Evolutionary conservation across 2,329 filamentous ascomycete species (phyloP).

Genomic region (Grosmannia clavigera): DNA sequence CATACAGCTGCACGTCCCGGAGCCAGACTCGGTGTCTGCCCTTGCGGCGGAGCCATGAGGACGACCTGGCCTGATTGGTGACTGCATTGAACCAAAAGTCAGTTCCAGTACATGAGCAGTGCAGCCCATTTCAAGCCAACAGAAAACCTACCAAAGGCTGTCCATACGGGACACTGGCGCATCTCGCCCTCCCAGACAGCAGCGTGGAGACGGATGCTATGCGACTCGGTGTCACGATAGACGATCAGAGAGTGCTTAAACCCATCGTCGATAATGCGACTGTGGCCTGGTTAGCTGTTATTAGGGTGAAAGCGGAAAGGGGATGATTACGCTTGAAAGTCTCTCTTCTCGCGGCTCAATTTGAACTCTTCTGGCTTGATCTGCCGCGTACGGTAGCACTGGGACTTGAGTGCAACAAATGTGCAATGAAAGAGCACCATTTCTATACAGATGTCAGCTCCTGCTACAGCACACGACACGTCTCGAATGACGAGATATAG

Average conservation of each 20-base stretch:
- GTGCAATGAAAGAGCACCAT: constrained; percentile 47
- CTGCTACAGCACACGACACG: too few relatives aligned
- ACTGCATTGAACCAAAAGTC: constrained; percentile 24
- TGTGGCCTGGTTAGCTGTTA: constrained; percentile 16
- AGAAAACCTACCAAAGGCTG: constrained; percentile 40
- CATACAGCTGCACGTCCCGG: constrained; percentile 42
- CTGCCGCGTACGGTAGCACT: constrained; percentile 30
- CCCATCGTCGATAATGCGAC: constrained; percentile 43
- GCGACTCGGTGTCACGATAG: constrained; percentile 35
- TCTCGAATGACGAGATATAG: not conserved
- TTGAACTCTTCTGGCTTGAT: constrained; percentile 31
- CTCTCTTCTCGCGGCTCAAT: constrained; percentile 33
- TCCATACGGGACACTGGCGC: constrained; percentile 47
- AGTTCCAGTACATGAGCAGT: not conserved
- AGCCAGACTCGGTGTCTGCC: constrained; percentile 36
- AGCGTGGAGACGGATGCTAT: constrained; percentile 41
- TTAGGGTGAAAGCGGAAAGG: not conserved
- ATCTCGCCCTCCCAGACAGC: constrained; percentile 42
- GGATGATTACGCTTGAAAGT: constrained; percentile 43
- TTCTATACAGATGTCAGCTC: constrained; percentile 25
- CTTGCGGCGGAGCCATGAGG: constrained; percentile 38
- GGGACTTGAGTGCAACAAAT: constrained; percentile 43
- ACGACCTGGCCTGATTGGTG: constrained; percentile 35
- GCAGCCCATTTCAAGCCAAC: too few relatives aligned
- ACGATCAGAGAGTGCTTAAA: constrained; percentile 42